A percentile compares a stretch with the other conserved stretches of the same genome.
Conservation (phyloP, 192 early-diverging fungal species). For the Umbelopsis isabellina region DNA sequence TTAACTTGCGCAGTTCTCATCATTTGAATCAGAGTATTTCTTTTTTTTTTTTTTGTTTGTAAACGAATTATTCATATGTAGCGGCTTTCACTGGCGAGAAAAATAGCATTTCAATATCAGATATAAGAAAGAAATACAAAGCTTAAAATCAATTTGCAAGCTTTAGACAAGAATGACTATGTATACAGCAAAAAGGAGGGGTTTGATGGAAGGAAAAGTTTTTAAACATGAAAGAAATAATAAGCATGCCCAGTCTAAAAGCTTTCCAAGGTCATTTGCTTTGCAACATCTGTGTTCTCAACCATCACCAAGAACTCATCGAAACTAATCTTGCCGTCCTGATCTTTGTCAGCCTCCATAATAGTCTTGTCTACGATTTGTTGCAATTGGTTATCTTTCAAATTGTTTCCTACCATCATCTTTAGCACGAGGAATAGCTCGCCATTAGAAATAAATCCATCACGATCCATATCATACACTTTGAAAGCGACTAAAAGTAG, state of each 20-base stretch:
- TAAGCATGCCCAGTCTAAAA: constrained; percentile 39
- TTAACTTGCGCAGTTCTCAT: neutral
- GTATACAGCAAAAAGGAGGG: constrained; percentile 10
- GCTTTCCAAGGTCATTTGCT: constrained; percentile 91
- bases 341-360: constrained; percentile 94
- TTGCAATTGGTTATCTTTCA: constrained; percentile 95
- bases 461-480: constrained; percentile 99
- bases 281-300: constrained; percentile 94
- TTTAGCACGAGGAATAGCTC: constrained; percentile 98
- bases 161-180: constrained; percentile 8
- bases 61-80: no score
- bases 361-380: constrained; percentile 99
- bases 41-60: no score
- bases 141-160: constrained; percentile 14
- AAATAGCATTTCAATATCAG: no score
- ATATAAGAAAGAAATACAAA: constrained; percentile 4
- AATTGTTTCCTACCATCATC: constrained; percentile 99
- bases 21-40: neutral
- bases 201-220: no score
- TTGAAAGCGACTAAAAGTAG: constrained; percentile 86
- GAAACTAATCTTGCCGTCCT: constrained; percentile 96
- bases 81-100: no score
- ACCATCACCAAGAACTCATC: constrained; percentile 95
- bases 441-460: constrained; percentile 98
- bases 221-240: constrained; percentile 11